A percentile compares a stretch with the other conserved stretches of the same genome.
Evolutionary conservation across 1,284 basidiomycete species (phyloP).

Genomic region (Clitocybe nebularis): DNA sequence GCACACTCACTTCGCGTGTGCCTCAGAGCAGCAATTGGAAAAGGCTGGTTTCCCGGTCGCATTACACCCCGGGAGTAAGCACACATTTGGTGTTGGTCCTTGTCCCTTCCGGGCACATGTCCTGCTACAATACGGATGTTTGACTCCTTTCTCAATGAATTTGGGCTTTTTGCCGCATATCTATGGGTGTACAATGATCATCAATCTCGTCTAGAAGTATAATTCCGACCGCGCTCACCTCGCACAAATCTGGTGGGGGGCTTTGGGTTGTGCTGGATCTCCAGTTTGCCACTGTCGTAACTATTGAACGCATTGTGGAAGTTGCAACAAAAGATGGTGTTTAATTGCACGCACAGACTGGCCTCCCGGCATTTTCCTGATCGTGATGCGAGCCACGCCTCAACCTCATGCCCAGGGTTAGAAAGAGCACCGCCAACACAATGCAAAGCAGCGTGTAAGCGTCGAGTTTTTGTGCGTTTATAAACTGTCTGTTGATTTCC

Average conservation of each 20-base stretch:
- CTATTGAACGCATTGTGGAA: conserved; percentile 34
- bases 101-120: conserved; percentile 50
- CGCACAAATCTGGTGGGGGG: conserved; percentile 36
- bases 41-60: conserved; percentile 43
- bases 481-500: conserved; percentile 20
- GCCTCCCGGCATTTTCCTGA: conserved; percentile 22
- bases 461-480: conserved; percentile 18
- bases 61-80: conserved; percentile 45
- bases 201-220: conserved; percentile 1
- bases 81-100: conserved; percentile 33
- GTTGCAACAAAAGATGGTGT: conserved; percentile 7
- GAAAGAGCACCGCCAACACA: conserved; percentile 16
- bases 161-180: conserved; percentile 56
- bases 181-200: conserved; percentile 30
- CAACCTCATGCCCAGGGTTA: conserved; percentile 24
- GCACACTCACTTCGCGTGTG: conserved; percentile 45
- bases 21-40: conserved; percentile 51
- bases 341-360: conserved; percentile 1
- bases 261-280: conserved; percentile 24
- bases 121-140: conserved; percentile 57
- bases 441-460: too few relatives aligned
- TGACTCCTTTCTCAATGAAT: conserved; percentile 50
- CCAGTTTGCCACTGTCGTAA: conserved; percentile 36
- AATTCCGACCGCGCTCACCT: conserved; percentile 26
- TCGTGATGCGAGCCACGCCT: conserved; percentile 25